A percentile compares a stretch with the other conserved stretches of the same genome.
phyloP scores from a whole-genome alignment of 805 yeast species.

The Tetrapisispora fleetii region DNA sequence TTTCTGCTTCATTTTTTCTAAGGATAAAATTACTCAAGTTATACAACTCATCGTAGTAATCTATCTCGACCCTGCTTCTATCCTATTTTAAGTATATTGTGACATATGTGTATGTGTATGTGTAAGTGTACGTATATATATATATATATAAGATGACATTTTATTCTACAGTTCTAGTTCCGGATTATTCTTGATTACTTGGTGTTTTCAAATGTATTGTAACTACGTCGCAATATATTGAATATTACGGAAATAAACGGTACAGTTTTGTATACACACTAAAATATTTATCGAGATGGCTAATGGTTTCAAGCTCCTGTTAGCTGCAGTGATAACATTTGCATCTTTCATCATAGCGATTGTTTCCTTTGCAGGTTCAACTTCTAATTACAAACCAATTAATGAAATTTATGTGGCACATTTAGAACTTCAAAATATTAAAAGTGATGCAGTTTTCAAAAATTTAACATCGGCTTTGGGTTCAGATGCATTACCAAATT shows the following conservation, averaged over 20 bases:
- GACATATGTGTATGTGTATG: too few species aligned
- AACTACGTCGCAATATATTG: too few species aligned
- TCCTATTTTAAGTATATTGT: too few species aligned
- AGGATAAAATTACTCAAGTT: background rate
- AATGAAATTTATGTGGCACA: constrained; percentile 40
- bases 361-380: constrained; percentile 45
- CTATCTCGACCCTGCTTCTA: too few species aligned
- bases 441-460: constrained; percentile 12
- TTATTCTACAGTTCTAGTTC: too few species aligned
- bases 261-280: background rate
- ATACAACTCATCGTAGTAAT: background rate
- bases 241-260: too few species aligned
- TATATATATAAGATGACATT: background rate
- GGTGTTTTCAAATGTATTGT: too few species aligned
- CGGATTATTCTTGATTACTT: too few species aligned
- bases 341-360: constrained; percentile 39
- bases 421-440: constrained; percentile 33
- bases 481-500: constrained; percentile 32
- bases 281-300: constrained; percentile 8
- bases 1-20: background rate
- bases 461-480: constrained; percentile 9
- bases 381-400: constrained; percentile 34
- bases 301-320: constrained; percentile 13
- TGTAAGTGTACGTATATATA: background rate
- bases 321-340: constrained; percentile 26